Evolutionary conservation across 2,329 filamentous ascomycete species (phyloP).

Genomic region (Cladobotryum mycophilum): DNA sequence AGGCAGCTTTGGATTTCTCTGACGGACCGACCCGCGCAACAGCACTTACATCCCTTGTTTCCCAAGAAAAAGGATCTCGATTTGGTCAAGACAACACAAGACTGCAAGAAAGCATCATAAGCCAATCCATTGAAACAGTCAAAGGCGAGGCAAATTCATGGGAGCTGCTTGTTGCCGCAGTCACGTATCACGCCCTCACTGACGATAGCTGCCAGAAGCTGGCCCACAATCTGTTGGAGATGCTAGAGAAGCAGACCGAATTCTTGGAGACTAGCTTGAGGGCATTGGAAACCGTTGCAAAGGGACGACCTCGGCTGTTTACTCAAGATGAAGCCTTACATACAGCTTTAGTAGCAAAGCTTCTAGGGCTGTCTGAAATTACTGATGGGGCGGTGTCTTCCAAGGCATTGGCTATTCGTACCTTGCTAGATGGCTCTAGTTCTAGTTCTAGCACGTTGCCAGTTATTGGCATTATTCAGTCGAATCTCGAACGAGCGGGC

Average conservation of each 20-base stretch:
- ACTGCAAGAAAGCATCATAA: slow-evolving; percentile 44
- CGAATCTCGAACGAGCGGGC: slow-evolving; percentile 46
- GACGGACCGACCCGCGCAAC: slow-evolving; percentile 18
- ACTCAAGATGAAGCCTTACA: slow-evolving; percentile 39
- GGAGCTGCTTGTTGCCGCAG: slow-evolving; percentile 43
- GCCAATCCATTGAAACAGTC: slow-evolving; percentile 34
- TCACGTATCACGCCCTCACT: slow-evolving; percentile 37
- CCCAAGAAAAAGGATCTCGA: slow-evolving; percentile 32
- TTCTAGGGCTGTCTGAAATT: slow-evolving; percentile 50
- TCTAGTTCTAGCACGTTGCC: slow-evolving; percentile 37
- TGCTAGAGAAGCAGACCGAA: slow-evolving; percentile 24
- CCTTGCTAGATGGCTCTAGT: slow-evolving; percentile 35
- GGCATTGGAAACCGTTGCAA: slow-evolving; percentile 43
- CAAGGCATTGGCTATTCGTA: slow-evolving; percentile 37
- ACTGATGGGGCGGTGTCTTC: slow-evolving; percentile 32
- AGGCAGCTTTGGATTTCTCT: slow-evolving; percentile 32
- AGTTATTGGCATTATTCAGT: slow-evolving; percentile 46
- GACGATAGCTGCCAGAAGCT: slow-evolving; percentile 29
- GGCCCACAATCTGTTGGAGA: slow-evolving; percentile 28
- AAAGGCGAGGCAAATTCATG: slow-evolving; percentile 29
- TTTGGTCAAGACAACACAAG: slow-evolving; percentile 32
- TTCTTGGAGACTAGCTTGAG: slow-evolving; percentile 29
- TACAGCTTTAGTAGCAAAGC: slow-evolving; percentile 43
- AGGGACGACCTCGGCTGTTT: slow-evolving; percentile 39
- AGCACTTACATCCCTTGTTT: slow-evolving; percentile 41